Base-by-base conservation (phyloP, 768 basidiomycete species). In the Lepiota brunneoincarnata region DNA sequence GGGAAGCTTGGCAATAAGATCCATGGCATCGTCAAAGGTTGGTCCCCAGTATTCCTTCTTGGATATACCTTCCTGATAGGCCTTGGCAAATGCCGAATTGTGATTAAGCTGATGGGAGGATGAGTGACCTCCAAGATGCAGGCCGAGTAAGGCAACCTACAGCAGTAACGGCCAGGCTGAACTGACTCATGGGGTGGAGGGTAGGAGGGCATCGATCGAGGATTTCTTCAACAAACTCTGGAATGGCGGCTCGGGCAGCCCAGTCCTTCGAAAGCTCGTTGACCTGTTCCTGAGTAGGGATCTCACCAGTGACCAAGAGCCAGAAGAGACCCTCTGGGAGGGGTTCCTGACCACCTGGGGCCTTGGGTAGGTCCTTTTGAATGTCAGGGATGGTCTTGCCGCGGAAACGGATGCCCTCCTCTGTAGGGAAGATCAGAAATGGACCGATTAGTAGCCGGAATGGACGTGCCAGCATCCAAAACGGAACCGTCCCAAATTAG, bases 401-500 rank as follows among this genome's bases (percentile, higher is more conserved):
- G 68, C 95, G 91, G 86, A 98, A 98, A 61, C 96, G 92, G 66
- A 98, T 98, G 54, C 96, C 96, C 78, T 97, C 94, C 67, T 95
- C 91, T 90, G 61, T 6, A 9, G 4, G 7, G 31, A 31, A 31
- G 58, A n/a, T 43, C 45, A 53, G 15, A 42, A 28, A 34, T 20
- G 11, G 46, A 7, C 36, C 36, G 56, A 40, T 28, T 44, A 40
- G 34, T 10, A 14, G 46, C 6, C 43, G n/a, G 7, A 23, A 5
- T 15, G 53, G n/a, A 70, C 82, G 54, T 49, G 88, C 91, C 88
- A 50, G 96, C 83, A 68, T 98, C 96, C 59, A 98, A 86, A 56
- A 98, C 96, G 52, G 96, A 98, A 57, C 91, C 96, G 60, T 98
- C 96, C 96, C 96, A 98, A 63, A 98, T 93, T 61, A 98, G 84